These are phyloP conservation scores for Malus orientalis DNA, from an alignment of 306 rosid genomes.

Conservation along the genomic window DNA sequence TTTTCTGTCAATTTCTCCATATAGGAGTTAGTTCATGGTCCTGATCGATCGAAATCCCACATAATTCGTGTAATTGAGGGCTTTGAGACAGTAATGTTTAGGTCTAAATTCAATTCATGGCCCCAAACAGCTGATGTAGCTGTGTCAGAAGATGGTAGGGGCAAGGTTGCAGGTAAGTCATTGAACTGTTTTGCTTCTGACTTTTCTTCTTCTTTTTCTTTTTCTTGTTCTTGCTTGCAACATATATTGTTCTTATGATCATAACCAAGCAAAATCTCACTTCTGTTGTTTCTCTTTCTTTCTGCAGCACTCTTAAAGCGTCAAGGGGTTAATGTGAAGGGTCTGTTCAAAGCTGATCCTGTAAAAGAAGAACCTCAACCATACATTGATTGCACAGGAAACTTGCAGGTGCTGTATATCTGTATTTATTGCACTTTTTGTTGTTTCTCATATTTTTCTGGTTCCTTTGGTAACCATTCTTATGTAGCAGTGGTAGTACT, in stretches of 20 bases:
- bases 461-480: neutral
- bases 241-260: slow-evolving; percentile 3
- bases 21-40: slow-evolving; percentile 54
- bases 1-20: slow-evolving; percentile 18
- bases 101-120: slow-evolving; percentile 85
- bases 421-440: neutral
- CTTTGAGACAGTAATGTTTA: slow-evolving; percentile 88
- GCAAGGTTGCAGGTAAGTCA: slow-evolving; percentile 97
- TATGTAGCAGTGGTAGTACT: neutral
- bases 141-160: slow-evolving; percentile 88
- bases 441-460: neutral
- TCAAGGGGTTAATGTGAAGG: slow-evolving; percentile 97
- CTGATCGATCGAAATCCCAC: slow-evolving; percentile 57
- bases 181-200: slow-evolving; percentile 16
- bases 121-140: slow-evolving; percentile 54
- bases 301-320: slow-evolving; percentile 87
- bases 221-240: slow-evolving; percentile 1
- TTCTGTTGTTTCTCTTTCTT: slow-evolving; percentile 14
- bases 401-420: slow-evolving; percentile 60
- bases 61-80: slow-evolving; percentile 89
- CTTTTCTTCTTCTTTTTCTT: neutral
- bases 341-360: slow-evolving; percentile 80
- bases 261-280: slow-evolving; percentile 10
- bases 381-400: slow-evolving; percentile 93
- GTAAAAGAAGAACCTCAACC: slow-evolving; percentile 93